These are phyloP conservation scores for Aspergillus calidoustus DNA, from an alignment of 2,329 filamentous ascomycete species.

Conservation along the genomic window DNA sequence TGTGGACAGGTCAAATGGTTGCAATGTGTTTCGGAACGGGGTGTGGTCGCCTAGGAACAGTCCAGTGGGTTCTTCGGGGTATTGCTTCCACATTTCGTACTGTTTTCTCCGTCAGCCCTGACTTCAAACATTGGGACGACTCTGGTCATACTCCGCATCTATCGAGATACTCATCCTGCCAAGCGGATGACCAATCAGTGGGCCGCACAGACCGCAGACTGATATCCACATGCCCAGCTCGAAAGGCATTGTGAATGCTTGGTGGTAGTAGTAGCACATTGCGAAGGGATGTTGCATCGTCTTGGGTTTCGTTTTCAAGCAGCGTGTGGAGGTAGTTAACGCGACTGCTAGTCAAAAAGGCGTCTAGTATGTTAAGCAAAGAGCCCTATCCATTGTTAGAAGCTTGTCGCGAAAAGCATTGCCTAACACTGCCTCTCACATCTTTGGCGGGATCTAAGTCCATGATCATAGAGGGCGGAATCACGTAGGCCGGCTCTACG, in stretches of 20 bases:
- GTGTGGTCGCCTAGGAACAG: neutral
- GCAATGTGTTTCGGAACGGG: neutral
- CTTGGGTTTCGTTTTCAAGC: neutral
- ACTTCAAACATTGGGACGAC: too few relatives aligned
- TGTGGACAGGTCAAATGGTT: neutral
- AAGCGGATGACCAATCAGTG: neutral
- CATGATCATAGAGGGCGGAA: neutral
- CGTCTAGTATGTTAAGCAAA: neutral
- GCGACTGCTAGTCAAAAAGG: neutral
- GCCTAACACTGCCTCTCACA: neutral
- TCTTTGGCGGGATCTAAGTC: neutral
- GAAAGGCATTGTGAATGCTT: slow-evolving; percentile 1
- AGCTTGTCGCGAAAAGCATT: too few relatives aligned
- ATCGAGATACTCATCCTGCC: neutral
- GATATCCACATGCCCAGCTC: neutral
- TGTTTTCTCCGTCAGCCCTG: neutral
- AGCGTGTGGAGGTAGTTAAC: neutral
- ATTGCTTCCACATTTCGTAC: neutral
- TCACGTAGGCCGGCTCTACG: neutral
- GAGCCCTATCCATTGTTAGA: neutral
- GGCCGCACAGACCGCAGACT: neutral
- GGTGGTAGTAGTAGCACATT: neutral
- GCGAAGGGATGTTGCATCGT: neutral
- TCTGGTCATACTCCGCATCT: neutral
- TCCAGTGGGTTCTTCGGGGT: neutral